Evolutionary conservation across 345 rosid species (phyloP), one percentile per base, ranked within the genome.

Genomic region (Acer yangbiense): DNA sequence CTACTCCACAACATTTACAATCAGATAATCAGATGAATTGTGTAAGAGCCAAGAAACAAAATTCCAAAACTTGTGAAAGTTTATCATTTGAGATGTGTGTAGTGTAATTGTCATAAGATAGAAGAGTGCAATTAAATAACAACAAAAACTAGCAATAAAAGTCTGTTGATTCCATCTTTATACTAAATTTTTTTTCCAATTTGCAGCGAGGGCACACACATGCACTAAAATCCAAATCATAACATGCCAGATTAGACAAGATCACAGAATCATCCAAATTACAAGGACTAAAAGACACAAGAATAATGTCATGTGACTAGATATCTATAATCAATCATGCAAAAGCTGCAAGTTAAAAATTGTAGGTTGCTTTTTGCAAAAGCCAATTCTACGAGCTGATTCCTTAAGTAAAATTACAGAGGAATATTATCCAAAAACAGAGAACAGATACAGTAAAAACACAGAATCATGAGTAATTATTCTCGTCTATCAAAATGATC

Each of bases 1-100:
- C 94, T 87, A 77, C 78, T 39, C 2, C 50, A 61, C 60, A 76
- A 61, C n/a, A 46, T 83, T 46, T 17, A 32, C 54, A 46, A 60
- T 27, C 66, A 73, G 12, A 35, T 13, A 73, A 41, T 14, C 14
- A 43, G 57, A 65, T 5, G 21, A 48, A 20, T 29, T 21, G 12
- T 13, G 61, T 32, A 78, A 8, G 46, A 43, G 46, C 46, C 11
- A 7, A 9, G 46, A 43, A 43, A 39, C 58, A 21, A 18, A 41
- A 43, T 65, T 70, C 58, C 54, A 50, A 52, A 20, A 29, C 65
- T 72, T 72, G 50, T 12, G 58, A 35, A 35, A 39, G 52, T 57
- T 61, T 35, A 43, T 73, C 68, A 63, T 62, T 14, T 17, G 2
- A 48, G 41, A 35, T 1, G 21, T 20, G n/a, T 35, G 60, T 41